phyloP scores from a whole-genome alignment of 108 stramenopile genomes.

The Cyclotella kingstonii region DNA sequence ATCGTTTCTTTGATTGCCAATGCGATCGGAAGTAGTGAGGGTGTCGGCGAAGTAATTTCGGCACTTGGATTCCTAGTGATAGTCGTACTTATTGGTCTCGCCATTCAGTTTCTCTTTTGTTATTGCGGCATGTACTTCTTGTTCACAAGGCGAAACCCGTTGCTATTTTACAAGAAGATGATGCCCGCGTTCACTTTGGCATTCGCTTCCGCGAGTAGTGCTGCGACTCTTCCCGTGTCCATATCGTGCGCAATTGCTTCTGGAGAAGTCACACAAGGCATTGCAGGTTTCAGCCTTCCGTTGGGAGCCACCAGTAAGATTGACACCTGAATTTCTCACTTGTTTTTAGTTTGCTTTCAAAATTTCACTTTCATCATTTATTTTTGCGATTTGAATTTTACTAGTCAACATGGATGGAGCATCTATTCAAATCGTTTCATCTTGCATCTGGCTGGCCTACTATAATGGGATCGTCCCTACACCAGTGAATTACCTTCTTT shows the following conservation, averaged over 20 bases:
- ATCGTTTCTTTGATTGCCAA: slow-evolving; percentile 37
- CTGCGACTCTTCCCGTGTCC: slow-evolving; percentile 43
- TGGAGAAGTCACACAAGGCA: slow-evolving; percentile 29
- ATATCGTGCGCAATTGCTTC: slow-evolving; percentile 22
- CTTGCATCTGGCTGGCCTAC: slow-evolving; percentile 35
- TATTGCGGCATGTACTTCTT: slow-evolving; percentile 21
- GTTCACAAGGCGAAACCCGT: slow-evolving; percentile 26
- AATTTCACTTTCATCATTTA: no score
- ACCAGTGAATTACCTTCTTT: slow-evolving; percentile 21
- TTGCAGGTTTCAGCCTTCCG: slow-evolving; percentile 36
- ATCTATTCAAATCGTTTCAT: slow-evolving; percentile 25
- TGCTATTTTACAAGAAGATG: slow-evolving; percentile 16
- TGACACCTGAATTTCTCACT: no score
- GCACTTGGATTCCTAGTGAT: slow-evolving; percentile 34
- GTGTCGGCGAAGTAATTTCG: slow-evolving; percentile 10
- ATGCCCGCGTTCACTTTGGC: slow-evolving; percentile 33
- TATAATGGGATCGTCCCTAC: slow-evolving; percentile 30
- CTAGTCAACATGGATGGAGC: no score
- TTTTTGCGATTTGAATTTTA: no score
- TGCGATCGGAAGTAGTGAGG: slow-evolving; percentile 31
- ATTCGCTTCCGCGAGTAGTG: slow-evolving; percentile 36
- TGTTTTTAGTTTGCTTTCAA: no score
- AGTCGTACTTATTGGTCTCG: slow-evolving; percentile 5
- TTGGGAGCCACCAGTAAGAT: slow-evolving; percentile 46
- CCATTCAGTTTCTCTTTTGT: slow-evolving; percentile 21